A percentile compares a stretch with the other conserved stretches of the same genome.
Evolutionary conservation across 805 yeast species (phyloP).

Genomic region (Ogataea pini): DNA sequence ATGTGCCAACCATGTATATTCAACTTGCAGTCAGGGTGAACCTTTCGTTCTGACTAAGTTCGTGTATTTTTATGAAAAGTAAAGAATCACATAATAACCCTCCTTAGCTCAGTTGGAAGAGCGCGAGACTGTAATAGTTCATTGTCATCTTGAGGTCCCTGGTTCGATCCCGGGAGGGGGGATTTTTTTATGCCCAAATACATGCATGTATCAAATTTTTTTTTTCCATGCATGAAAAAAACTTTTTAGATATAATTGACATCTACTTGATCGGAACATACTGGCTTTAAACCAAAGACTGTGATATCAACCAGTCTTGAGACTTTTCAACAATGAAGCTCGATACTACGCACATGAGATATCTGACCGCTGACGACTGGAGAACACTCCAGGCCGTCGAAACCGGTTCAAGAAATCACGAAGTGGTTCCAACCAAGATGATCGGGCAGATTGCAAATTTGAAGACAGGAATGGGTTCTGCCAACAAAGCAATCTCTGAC

Average conservation of each 20-base stretch:
- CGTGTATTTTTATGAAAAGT: no score
- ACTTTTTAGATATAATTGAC: not conserved
- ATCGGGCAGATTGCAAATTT: slow-evolving; percentile 80
- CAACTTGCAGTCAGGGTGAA: no score
- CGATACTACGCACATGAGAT: slow-evolving; percentile 92
- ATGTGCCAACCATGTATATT: no score
- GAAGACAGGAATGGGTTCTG: slow-evolving; percentile 65
- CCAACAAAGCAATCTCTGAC: slow-evolving; percentile 77
- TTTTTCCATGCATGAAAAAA: not conserved
- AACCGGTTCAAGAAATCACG: slow-evolving; percentile 88
- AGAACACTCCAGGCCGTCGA: slow-evolving; percentile 87
- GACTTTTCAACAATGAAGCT: no score
- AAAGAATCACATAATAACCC: slow-evolving; percentile 10
- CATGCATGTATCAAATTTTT: not conserved
- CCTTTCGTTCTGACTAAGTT: no score
- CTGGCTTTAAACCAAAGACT: no score
- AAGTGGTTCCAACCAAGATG: slow-evolving; percentile 86
- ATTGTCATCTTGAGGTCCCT: slow-evolving; percentile 34
- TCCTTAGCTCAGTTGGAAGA: slow-evolving; percentile 31
- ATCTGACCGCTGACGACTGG: slow-evolving; percentile 87
- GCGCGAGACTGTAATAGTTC: slow-evolving; percentile 32
- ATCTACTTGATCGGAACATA: no score
- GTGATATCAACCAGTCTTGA: no score
- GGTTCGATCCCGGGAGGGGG: slow-evolving; percentile 37
- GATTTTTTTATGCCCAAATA: slow-evolving; percentile 14